phyloP scores from a whole-genome alignment of 352 stramenopile species.

The Globisporangium polare region DNA sequence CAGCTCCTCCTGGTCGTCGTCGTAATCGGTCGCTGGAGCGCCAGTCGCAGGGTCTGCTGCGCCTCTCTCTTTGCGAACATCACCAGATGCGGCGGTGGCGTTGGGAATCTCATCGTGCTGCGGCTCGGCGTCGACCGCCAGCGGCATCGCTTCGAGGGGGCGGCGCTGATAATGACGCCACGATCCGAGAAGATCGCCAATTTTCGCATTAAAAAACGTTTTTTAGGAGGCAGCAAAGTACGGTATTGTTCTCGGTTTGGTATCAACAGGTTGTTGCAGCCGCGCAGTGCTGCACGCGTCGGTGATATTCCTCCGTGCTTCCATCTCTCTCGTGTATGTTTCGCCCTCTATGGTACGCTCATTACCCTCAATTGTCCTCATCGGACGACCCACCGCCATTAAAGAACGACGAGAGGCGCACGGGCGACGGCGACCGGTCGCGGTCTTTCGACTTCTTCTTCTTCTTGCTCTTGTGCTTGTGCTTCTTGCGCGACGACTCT shows the following conservation, averaged over 20 bases:
- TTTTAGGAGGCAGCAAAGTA: too few species aligned
- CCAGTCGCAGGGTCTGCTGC: neutral
- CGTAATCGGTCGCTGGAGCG: neutral
- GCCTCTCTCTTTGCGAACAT: neutral
- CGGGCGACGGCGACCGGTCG: constrained; percentile 49
- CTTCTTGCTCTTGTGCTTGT: constrained; percentile 41
- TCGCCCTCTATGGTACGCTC: neutral
- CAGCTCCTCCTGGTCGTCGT: neutral
- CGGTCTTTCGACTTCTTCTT: constrained; percentile 56
- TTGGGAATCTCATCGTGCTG: neutral
- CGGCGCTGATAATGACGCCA: neutral
- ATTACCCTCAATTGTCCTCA: constrained; percentile 1
- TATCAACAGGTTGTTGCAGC: too few species aligned
- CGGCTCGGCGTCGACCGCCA: neutral
- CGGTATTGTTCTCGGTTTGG: too few species aligned
- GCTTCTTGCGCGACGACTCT: constrained; percentile 34
- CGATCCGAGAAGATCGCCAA: too few species aligned
- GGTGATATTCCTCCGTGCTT: neutral
- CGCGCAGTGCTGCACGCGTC: neutral
- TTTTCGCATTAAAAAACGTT: too few species aligned
- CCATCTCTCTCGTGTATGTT: too few species aligned
- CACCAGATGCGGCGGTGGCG: neutral
- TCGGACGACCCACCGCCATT: constrained; percentile 33
- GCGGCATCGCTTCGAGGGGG: neutral
- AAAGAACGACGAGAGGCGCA: constrained; percentile 92